Conservation (phyloP, 768 basidiomycete genomes). For the Amyloporia xantha region DNA sequence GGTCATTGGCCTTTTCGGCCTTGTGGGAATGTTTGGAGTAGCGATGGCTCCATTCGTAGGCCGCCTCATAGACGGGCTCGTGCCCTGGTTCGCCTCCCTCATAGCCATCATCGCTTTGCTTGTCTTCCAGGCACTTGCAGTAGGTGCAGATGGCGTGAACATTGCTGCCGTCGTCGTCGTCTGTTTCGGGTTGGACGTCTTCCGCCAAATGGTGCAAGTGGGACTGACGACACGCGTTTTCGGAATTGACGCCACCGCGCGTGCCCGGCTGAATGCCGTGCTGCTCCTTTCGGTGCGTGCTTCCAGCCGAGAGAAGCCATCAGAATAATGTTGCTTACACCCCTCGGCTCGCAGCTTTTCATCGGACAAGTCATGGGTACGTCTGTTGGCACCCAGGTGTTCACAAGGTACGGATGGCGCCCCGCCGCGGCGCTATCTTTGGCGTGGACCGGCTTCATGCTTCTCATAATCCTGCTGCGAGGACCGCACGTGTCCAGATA, state of each 20-base stretch:
- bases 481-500: constrained; percentile 56
- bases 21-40: constrained; percentile 54
- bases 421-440: constrained; percentile 55
- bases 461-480: constrained; percentile 52
- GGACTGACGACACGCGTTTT: constrained; percentile 53
- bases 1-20: constrained; percentile 42
- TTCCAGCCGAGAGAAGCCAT: not conserved
- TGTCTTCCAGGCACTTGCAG: constrained; percentile 55
- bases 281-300: constrained; percentile 56
- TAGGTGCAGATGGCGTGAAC: constrained; percentile 61
- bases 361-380: constrained; percentile 83
- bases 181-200: constrained; percentile 66
- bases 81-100: constrained; percentile 75
- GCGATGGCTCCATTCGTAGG: constrained; percentile 65
- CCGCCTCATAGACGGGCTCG: constrained; percentile 56
- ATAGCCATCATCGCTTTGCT: constrained; percentile 41
- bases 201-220: constrained; percentile 70
- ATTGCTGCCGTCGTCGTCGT: constrained; percentile 66
- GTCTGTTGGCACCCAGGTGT: constrained; percentile 64
- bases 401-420: constrained; percentile 65
- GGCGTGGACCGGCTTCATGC: constrained; percentile 48
- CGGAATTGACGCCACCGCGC: constrained; percentile 6
- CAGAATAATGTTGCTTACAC: no score
- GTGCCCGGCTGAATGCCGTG: constrained; percentile 69
- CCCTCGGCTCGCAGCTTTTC: constrained; percentile 37